Evolutionary conservation across 441 rosid genomes (phyloP).

Genomic region (Bruguiera hainesii): DNA sequence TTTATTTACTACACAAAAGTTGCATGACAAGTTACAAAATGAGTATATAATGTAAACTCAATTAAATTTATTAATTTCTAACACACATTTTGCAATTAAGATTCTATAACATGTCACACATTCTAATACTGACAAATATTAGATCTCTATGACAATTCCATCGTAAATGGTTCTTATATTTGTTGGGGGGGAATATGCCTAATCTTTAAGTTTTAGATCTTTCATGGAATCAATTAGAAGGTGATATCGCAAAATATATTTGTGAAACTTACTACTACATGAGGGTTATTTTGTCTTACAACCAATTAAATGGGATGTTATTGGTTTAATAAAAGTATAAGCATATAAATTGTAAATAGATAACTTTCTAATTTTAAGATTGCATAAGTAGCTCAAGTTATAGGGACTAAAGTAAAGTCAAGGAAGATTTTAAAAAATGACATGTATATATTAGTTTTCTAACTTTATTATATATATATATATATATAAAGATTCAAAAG

Average conservation of each 20-base stretch:
- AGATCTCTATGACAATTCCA: conserved; percentile 4
- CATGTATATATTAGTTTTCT: too few species aligned
- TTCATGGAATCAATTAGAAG: not conserved
- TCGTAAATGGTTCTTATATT: not conserved
- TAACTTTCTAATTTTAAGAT: too few species aligned
- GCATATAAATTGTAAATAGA: too few species aligned
- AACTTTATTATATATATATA: too few species aligned
- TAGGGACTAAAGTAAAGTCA: too few species aligned
- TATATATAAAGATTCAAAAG: too few species aligned
- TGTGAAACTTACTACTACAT: not conserved
- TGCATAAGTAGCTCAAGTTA: too few species aligned
- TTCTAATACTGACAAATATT: not conserved
- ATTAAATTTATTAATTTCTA: not conserved
- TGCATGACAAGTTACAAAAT: too few species aligned
- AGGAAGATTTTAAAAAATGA: too few species aligned
- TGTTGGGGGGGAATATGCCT: not conserved
- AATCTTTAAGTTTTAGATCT: not conserved
- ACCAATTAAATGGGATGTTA: not conserved
- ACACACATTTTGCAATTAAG: not conserved
- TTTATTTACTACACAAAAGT: too few species aligned
- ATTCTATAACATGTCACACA: conserved; percentile 6
- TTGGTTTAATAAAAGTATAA: too few species aligned
- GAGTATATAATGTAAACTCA: too few species aligned
- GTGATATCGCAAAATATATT: not conserved
- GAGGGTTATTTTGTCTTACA: not conserved